Evolutionary conservation across 306 rosid species (phyloP), one percentile per base, ranked within the genome.

Genomic region (Sindora glabra): DNA sequence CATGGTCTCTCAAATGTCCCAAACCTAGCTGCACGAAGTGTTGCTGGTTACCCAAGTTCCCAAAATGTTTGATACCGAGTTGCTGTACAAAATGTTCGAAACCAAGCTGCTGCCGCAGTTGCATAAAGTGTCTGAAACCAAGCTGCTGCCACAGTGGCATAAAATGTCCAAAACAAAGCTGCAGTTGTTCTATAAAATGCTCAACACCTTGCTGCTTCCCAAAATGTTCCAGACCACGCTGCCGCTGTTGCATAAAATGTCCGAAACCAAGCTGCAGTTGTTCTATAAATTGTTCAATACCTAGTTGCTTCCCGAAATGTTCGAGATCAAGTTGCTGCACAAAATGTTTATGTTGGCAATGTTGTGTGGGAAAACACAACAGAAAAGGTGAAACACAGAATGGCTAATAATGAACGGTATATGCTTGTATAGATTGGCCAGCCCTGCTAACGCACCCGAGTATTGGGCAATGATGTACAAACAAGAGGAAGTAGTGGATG

Each of bases 301-400:
- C 64, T 21, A 24, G 79, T 44, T 83, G 81, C 62, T 59, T 51
- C 8, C 81, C 73, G 1, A 73, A 68, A 21, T 76, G 79, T 41
- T 25, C 46, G 10, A 59, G 69, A 58, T 48, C 80, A 58, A 65
- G 74, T 55, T 80, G 5, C 48, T 74, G 84, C 81, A 48, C 49
- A 32, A 39, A 25, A 37, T 80, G 87, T 74, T 74, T 74, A 19
- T 69, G 78, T 17, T 85, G 86, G 81, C 68, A 26, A 48, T 82
- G 86, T 69, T 82, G 90, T 56, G 55, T 64, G 54, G 85, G 86
- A 70, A 76, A 57, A 42, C 73, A 65, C 27, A 58, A 37, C 34
- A 72, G 75, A 33, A 54, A 18, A 63, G 48, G 53, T 4, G 65
- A 66, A 46, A 68, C 70, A 69, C 80, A 50, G 53, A 73, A 45